phyloP scores from a whole-genome alignment of 2,329 filamentous ascomycete genomes.

The Fusarium sp. region DNA sequence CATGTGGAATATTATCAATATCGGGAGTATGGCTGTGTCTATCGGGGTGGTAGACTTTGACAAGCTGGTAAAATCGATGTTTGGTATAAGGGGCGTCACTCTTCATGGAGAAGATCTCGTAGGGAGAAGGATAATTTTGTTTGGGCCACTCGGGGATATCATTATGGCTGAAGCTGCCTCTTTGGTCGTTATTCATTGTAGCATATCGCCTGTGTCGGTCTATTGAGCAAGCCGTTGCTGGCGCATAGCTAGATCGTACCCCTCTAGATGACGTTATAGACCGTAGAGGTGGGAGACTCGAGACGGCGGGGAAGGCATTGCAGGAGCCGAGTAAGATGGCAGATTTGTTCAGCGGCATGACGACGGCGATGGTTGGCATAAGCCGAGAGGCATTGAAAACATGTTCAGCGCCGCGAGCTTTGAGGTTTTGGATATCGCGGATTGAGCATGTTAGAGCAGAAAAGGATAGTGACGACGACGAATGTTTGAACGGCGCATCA shows the following conservation, averaged over 20 bases:
- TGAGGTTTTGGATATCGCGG: constrained; percentile 22
- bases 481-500: constrained; percentile 15
- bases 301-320: constrained; percentile 36
- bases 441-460: constrained; percentile 45
- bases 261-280: constrained; percentile 44
- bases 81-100: constrained; percentile 81
- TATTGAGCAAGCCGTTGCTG: constrained; percentile 7
- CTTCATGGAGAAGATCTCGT: constrained; percentile 80
- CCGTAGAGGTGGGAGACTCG: constrained; percentile 15
- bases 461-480: constrained; percentile 16
- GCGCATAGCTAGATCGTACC: constrained; percentile 17
- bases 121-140: constrained; percentile 76
- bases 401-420: constrained; percentile 32
- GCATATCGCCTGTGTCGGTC: constrained; percentile 38
- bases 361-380: constrained; percentile 14
- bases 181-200: constrained; percentile 29
- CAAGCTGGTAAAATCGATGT: constrained; percentile 85
- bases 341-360: constrained; percentile 42
- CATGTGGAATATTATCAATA: constrained; percentile 56
- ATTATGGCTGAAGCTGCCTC: constrained; percentile 12
- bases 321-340: constrained; percentile 35
- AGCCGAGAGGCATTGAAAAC: constrained; percentile 26
- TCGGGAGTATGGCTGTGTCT: constrained; percentile 55
- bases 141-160: constrained; percentile 59
- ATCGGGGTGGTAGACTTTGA: constrained; percentile 97